Evolutionary conservation across 768 basidiomycete species (phyloP).

Genomic region (Tulasnella sp.): DNA sequence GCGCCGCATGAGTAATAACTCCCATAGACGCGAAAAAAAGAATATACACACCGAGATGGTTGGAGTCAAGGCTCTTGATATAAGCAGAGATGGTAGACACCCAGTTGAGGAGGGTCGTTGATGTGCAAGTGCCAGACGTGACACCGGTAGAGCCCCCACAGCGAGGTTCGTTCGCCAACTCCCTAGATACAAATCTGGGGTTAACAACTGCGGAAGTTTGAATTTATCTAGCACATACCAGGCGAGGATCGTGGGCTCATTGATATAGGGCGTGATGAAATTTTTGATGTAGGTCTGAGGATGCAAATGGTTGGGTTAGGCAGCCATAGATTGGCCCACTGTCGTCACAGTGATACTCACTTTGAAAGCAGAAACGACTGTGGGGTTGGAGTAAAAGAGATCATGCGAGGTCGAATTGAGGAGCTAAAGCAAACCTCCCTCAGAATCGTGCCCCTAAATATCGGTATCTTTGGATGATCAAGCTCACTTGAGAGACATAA

Average conservation of each 20-base stretch:
- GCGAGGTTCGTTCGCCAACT: slow-evolving; percentile 34
- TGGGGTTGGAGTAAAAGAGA: slow-evolving; percentile 47
- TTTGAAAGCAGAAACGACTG: slow-evolving; percentile 40
- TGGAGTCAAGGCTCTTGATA: slow-evolving; percentile 54
- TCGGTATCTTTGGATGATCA: too few relatives aligned
- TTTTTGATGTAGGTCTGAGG: slow-evolving; percentile 36
- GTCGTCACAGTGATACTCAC: not conserved
- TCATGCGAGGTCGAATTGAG: slow-evolving; percentile 33
- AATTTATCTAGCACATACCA: slow-evolving; percentile 6
- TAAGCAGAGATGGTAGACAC: slow-evolving; percentile 44
- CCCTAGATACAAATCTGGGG: slow-evolving; percentile 37
- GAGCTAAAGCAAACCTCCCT: not conserved
- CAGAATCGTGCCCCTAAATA: slow-evolving; percentile 16
- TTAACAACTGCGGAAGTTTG: not conserved
- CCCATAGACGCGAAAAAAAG: too few relatives aligned
- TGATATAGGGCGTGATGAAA: slow-evolving; percentile 39
- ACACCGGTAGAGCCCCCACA: slow-evolving; percentile 27
- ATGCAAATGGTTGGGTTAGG: too few relatives aligned
- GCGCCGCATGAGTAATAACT: too few relatives aligned
- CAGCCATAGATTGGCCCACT: too few relatives aligned
- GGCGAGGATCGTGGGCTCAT: slow-evolving; percentile 36
- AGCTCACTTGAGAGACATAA: slow-evolving; percentile 41
- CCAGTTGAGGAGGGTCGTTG: slow-evolving; percentile 46
- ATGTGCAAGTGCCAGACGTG: slow-evolving; percentile 38
- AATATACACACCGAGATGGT: slow-evolving; percentile 42